Base-by-base conservation (phyloP, 2,329 filamentous ascomycete species). In the Rhynchosporium secalis region DNA sequence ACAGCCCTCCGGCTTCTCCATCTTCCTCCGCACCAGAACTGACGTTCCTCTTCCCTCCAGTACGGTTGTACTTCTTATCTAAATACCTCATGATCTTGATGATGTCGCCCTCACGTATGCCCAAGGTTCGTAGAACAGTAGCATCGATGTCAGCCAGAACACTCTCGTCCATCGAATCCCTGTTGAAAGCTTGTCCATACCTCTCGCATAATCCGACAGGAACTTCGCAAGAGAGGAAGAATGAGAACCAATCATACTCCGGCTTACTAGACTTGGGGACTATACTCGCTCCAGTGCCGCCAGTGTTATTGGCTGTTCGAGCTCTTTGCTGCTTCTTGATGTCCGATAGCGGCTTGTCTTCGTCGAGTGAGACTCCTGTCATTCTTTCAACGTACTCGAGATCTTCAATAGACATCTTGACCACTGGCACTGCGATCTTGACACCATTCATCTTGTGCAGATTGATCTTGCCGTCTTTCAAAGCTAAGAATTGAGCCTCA, bases 241-340 rank as follows among this genome's bases (percentile, higher is more conserved):
- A 98, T 74, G 97, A 92, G 72, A 99, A 99, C 95, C 95, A 99
- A 75, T 99, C 95, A 74, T 98, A 96, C 54, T 95, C 88, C 0
- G 89, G 81, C 75, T 87, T 88, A 72, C 41, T 54, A 56, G 82
- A 80, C 28, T 78, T 75, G 52, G 80, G 78, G 67, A 89, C 82
- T 38, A 92, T 78, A 1, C 83, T 83, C n/a, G 84, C 87, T 12
- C 88, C 88, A 8, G 83, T 79, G 62, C 59, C 61, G 51, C 61
- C 52, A 40, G 72, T 60, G 52, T 72, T 71, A 65, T 76, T 70
- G 38, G 28, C 58, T 29, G 48, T 57, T 61, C 48, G 66, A 61
- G 61, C 67, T 63, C 63, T 70, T 67, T 65, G 72, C 65, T 66
- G 70, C 58, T 69, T 75, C 74, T 87, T 90, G 56, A 97, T 89